Conservation (phyloP, 805 yeast genomes). For the Isabelozyma pseudorhagii region DNA sequence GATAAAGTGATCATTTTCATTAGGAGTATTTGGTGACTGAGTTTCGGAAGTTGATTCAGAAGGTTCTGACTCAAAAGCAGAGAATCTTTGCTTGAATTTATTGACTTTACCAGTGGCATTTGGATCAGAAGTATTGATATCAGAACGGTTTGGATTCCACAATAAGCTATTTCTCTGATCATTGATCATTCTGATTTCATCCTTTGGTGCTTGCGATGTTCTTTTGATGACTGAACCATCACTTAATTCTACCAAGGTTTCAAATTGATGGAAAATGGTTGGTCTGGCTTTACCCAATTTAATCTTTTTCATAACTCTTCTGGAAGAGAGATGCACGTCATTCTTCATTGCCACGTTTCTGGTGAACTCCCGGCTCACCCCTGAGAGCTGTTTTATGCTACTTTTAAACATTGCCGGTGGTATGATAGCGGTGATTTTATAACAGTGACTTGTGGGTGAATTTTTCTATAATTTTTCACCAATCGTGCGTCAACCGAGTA, state of each 20-base stretch:
- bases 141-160: slow-evolving; percentile 88
- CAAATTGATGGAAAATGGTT: slow-evolving; percentile 87
- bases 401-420: not conserved
- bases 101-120: slow-evolving; percentile 79
- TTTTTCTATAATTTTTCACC: not conserved
- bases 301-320: slow-evolving; percentile 69
- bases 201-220: slow-evolving; percentile 84
- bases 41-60: slow-evolving; percentile 12
- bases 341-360: slow-evolving; percentile 20
- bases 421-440: too few species aligned
- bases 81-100: slow-evolving; percentile 67
- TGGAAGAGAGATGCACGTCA: slow-evolving; percentile 41
- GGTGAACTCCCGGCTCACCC: not conserved
- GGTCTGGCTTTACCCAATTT: slow-evolving; percentile 86
- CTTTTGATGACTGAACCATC: slow-evolving; percentile 90
- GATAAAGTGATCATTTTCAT: slow-evolving; percentile 46
- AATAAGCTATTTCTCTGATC: slow-evolving; percentile 85
- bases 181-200: slow-evolving; percentile 76
- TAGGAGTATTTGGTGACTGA: slow-evolving; percentile 2
- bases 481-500: not conserved
- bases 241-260: slow-evolving; percentile 82
- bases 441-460: not conserved
- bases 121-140: slow-evolving; percentile 70
- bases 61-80: slow-evolving; percentile 32
- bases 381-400: not conserved